Base-by-base conservation (phyloP, 1,139 yeast genomes). In the Arxiozyma telluris region DNA sequence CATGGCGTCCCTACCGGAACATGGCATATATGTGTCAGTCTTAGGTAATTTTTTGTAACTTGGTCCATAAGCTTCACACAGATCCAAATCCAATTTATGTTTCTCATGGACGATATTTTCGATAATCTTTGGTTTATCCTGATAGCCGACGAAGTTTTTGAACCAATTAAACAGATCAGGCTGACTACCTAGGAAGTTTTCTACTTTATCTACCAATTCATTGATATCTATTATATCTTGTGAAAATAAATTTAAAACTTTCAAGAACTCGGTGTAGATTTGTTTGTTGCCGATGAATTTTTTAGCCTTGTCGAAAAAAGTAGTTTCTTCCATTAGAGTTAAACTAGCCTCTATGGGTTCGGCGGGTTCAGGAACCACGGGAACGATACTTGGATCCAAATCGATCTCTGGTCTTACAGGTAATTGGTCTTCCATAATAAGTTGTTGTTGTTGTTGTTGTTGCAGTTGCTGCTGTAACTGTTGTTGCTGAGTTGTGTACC, bases 1-100 rank as follows among this genome's bases (percentile, higher is more conserved):
- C 94, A 94, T 88, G 66, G 91, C 98, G 70, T 94, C 99, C 62
- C 98, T 81, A 25, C 98, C 98, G 11, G 96, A 88, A 66, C 98
- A 91, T 21, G 98, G 98, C 96, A 91, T 90, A 66, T 83, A 87
- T 0, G 96, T 89, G 68, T 93, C 98, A 1, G 94, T 82, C 65
- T 93, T 93, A 34, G 99, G 99, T 53, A 94, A 76, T 64, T 87
- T 82, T 65, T 98, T 81, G 70, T 93, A 93, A 43, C 96, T 87
- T 18, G 98, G 97, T 4, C 98, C 98, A 65, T 83, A 84, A 4
- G 91, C 87, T 67, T 74, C 75, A 72, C 98, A 93, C 61, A 88
- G 76, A 39, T 93, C 83, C 56, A 93, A 78, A 65, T 93, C 98
- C 58, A 94, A 76, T 63, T 87, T 90, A 66, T 90, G 97, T 71